Conservation (phyloP, 306 rosid genomes). For the Lathyrus oleraceus region DNA sequence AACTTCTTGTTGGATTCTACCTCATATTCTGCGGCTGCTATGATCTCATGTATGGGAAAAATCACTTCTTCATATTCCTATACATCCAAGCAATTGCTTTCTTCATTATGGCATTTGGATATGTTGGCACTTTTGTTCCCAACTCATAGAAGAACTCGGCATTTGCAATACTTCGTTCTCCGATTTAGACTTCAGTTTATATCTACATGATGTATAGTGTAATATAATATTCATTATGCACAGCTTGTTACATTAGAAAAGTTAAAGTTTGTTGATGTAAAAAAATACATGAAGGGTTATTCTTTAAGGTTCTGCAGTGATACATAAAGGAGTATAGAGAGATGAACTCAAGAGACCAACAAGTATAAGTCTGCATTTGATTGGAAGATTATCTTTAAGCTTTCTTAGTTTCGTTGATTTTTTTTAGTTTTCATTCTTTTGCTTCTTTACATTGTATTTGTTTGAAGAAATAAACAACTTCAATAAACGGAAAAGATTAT, state of each 20-base stretch:
- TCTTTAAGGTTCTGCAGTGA: too few relatives aligned
- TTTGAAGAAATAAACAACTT: slow-evolving; percentile 29
- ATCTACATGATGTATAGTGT: slow-evolving; percentile 23
- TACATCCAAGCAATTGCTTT: slow-evolving; percentile 67
- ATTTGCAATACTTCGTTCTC: slow-evolving; percentile 13
- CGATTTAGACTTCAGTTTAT: slow-evolving; percentile 7
- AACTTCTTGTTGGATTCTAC: slow-evolving; percentile 70
- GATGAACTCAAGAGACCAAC: neutral
- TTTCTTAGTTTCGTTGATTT: slow-evolving; percentile 22
- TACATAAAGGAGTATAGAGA: slow-evolving; percentile 10
- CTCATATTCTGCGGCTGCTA: slow-evolving; percentile 71
- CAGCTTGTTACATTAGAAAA: neutral
- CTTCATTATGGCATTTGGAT: slow-evolving; percentile 77
- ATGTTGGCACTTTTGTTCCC: slow-evolving; percentile 80
- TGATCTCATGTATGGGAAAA: slow-evolving; percentile 62
- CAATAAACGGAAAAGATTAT: slow-evolving; percentile 22
- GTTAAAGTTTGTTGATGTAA: slow-evolving; percentile 23
- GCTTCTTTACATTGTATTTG: slow-evolving; percentile 29
- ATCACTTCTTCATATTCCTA: slow-evolving; percentile 69
- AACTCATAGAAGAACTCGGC: slow-evolving; percentile 42
- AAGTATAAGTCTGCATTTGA: slow-evolving; percentile 18
- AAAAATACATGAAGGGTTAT: neutral
- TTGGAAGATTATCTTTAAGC: slow-evolving; percentile 30
- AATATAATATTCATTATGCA: neutral
- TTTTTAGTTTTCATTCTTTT: neutral